phyloP scores from a whole-genome alignment of 768 basidiomycete genomes.

The Agrocybe chaxingu region DNA sequence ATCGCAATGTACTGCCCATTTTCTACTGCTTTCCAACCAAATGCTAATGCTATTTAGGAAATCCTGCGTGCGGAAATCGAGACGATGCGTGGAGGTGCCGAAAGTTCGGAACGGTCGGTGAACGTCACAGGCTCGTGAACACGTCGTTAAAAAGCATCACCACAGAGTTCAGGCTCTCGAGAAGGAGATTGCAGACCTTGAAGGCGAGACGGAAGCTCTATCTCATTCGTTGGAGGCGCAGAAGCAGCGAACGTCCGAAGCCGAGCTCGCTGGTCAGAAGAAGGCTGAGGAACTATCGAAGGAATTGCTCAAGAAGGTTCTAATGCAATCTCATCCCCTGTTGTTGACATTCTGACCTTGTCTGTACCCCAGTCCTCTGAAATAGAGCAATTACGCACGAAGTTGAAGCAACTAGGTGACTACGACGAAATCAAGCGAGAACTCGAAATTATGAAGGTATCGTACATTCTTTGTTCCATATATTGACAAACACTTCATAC shows the following conservation, averaged over 20 bases:
- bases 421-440: conserved; percentile 99
- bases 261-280: conserved; percentile 45
- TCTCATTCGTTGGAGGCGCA: conserved; percentile 65
- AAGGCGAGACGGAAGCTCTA: conserved; percentile 70
- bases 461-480: neutral
- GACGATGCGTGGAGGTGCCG: conserved; percentile 74
- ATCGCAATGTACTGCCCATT: conserved; percentile 70
- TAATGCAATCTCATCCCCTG: neutral
- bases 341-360: neutral
- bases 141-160: conserved; percentile 1
- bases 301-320: conserved; percentile 56
- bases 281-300: conserved; percentile 57
- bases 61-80: conserved; percentile 95
- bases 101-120: conserved; percentile 66
- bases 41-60: conserved; percentile 51
- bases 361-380: conserved; percentile 53
- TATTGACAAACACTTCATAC: neutral
- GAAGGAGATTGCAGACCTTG: conserved; percentile 68
- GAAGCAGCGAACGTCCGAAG: conserved; percentile 43
- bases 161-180: conserved; percentile 71
- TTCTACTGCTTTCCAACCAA: neutral
- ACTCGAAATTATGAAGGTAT: conserved; percentile 96
- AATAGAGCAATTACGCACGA: conserved; percentile 62
- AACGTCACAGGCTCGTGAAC: neutral
- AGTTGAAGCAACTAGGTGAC: conserved; percentile 72